Conservation (phyloP, 305 asterid genomes). For the Solanum aculeatissimum region DNA sequence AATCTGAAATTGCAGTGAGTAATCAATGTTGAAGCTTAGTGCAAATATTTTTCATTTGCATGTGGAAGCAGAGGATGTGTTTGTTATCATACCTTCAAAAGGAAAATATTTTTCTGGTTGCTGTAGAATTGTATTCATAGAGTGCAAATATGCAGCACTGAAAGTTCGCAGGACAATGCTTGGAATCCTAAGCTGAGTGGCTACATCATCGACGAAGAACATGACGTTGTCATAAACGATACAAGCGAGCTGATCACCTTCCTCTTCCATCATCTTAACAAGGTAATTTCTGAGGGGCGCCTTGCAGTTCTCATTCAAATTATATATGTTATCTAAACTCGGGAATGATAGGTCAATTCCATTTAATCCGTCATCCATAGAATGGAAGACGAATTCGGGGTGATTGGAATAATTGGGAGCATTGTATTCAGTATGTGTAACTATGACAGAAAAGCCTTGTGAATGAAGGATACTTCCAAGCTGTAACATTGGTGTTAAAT, state of each 20-base stretch:
- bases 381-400: neutral
- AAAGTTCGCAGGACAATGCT: conserved; percentile 1
- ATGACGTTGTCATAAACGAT: conserved; percentile 7
- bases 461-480: conserved; percentile 4
- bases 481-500: conserved; percentile 4
- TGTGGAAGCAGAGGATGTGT: neutral
- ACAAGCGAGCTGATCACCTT: neutral
- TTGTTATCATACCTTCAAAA: neutral
- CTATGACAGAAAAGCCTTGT: neutral
- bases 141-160: neutral
- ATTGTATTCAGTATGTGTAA: neutral
- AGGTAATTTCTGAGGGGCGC: neutral
- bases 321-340: neutral
- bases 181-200: neutral
- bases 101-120: neutral
- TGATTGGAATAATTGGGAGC: neutral
- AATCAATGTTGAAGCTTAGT: neutral
- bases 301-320: neutral
- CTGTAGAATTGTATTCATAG: neutral
- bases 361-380: neutral
- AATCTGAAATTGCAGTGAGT: neutral
- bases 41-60: neutral
- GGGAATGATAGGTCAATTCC: neutral
- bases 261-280: neutral
- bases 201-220: conserved; percentile 2